These are phyloP conservation scores for Arthroderma sp. DNA, from an alignment of 2,329 filamentous ascomycete genomes.

Conservation along the genomic window DNA sequence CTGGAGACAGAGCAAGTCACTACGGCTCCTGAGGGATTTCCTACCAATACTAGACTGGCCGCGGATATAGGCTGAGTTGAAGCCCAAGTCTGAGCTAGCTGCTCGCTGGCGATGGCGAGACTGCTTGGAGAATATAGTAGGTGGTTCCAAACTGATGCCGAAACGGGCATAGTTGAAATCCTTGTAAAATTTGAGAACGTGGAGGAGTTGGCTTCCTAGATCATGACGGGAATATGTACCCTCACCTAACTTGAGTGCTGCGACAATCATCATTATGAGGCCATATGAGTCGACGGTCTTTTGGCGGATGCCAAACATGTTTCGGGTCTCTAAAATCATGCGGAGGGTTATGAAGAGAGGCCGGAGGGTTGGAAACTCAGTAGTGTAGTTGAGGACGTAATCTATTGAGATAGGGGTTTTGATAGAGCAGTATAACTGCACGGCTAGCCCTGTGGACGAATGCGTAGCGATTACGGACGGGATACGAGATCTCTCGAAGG, in stretches of 20 bases:
- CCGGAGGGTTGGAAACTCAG: conserved; percentile 37
- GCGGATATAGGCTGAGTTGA: conserved; percentile 14
- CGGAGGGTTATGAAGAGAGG: conserved; percentile 39
- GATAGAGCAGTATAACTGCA: conserved; percentile 40
- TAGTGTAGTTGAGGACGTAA: conserved; percentile 34
- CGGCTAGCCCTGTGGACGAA: conserved; percentile 32
- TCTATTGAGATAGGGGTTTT: conserved; percentile 26
- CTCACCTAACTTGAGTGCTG: conserved; percentile 36
- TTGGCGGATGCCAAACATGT: conserved; percentile 33
- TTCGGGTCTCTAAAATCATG: conserved; percentile 37
- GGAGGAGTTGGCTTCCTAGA: conserved; percentile 33
- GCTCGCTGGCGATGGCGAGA: not conserved
- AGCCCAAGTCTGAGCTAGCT: too few relatives aligned
- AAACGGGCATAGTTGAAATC: conserved; percentile 32
- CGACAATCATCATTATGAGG: conserved; percentile 44
- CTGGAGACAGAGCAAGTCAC: conserved; percentile 40
- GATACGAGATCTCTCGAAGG: conserved; percentile 15
- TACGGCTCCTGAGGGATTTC: conserved; percentile 19
- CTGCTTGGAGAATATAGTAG: conserved; percentile 30
- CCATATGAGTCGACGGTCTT: conserved; percentile 43
- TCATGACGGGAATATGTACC: conserved; percentile 17
- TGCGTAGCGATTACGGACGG: conserved; percentile 30
- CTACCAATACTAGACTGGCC: conserved; percentile 29
- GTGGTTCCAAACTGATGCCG: conserved; percentile 39
- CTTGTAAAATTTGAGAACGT: conserved; percentile 38